Evolutionary conservation across 2,329 filamentous ascomycete species (phyloP), one percentile per base, ranked within the genome.

Genomic region (Ascochyta fabae): DNA sequence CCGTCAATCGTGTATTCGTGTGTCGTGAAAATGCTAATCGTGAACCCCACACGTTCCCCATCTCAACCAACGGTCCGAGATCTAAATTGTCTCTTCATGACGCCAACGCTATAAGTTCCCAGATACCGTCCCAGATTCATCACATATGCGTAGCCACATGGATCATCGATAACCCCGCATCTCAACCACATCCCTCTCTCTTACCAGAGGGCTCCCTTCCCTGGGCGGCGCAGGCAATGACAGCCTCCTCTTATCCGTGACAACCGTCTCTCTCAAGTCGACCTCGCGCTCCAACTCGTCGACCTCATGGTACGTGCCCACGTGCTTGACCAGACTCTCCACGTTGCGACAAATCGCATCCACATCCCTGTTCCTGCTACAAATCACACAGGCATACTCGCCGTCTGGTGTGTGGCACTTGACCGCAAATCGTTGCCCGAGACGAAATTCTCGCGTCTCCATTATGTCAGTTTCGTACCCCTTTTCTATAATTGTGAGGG

Each of bases 321-420:
- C 71, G 36, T 76, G 73, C 22, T 74, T 71, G 3, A 75, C 71
- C 13, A 76, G 48, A n/a, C 62, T 64, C 48, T 75, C 71, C 13
- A 73, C 69, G 7, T 60, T 71, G 3, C 73, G 60, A 24, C 72
- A 75, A 6, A 76, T 66, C 0, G 73, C 73, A 59, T 76, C 73
- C 1, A 71, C 66, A 2, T 76, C 73, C 3, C 71, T 56, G n/a
- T 66, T 53, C 41, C 59, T 59, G 41, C 58, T 69, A 52, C 74
- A 76, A 3, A 76, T 66, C 6, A 73, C 67, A 49, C 74, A 76
- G 5, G 74, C 74, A 48, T 70, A 76, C 54, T 72, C 67, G 27
- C 72, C 73, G 13, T 71, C 68, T 1, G 66, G 63, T 0, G 73
- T 75, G 41, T 76, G 73, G 45, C 73, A 75, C 45, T 76, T 76